Conservation (phyloP, 2,329 filamentous ascomycete species). For the Alternaria tenuissima region DNA sequence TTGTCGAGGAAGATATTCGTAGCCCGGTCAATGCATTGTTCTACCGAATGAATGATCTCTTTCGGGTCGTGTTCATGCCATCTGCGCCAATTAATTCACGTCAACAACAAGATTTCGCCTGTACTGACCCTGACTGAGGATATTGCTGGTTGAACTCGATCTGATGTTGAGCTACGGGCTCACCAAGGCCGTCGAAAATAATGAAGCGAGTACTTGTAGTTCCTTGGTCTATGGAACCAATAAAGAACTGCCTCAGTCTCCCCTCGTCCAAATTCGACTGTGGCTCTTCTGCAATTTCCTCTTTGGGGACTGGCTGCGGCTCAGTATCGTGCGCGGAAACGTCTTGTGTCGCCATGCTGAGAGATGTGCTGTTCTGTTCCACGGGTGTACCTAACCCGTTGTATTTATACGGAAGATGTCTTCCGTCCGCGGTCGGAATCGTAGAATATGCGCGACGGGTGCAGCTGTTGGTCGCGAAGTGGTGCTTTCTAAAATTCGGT, state of each 20-base stretch:
- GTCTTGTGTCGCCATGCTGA: conserved; percentile 40
- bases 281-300: conserved; percentile 31
- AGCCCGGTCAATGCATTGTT: conserved; percentile 80
- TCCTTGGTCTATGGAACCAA: conserved; percentile 89
- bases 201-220: conserved; percentile 90
- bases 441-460: conserved; percentile 21
- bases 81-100: conserved; percentile 55
- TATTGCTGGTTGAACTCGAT: conserved; percentile 87
- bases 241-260: conserved; percentile 67
- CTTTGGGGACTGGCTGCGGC: conserved; percentile 46
- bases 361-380: background rate
- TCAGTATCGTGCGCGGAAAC: conserved; percentile 35
- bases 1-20: conserved; percentile 74
- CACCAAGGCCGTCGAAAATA: conserved; percentile 83
- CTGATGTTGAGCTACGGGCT: conserved; percentile 83
- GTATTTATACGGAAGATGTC: conserved; percentile 21
- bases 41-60: conserved; percentile 77
- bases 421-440: conserved; percentile 24
- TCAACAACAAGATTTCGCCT: background rate
- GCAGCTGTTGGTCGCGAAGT: conserved; percentile 16
- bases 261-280: conserved; percentile 43
- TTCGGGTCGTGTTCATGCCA: conserved; percentile 91
- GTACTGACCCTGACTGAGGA: conserved; percentile 79
- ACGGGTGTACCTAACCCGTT: conserved; percentile 1
- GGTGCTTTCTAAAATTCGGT: background rate